These are phyloP conservation scores for Penicillium brasilianum DNA, from an alignment of 2,329 filamentous ascomycete genomes.

Conservation along the genomic window DNA sequence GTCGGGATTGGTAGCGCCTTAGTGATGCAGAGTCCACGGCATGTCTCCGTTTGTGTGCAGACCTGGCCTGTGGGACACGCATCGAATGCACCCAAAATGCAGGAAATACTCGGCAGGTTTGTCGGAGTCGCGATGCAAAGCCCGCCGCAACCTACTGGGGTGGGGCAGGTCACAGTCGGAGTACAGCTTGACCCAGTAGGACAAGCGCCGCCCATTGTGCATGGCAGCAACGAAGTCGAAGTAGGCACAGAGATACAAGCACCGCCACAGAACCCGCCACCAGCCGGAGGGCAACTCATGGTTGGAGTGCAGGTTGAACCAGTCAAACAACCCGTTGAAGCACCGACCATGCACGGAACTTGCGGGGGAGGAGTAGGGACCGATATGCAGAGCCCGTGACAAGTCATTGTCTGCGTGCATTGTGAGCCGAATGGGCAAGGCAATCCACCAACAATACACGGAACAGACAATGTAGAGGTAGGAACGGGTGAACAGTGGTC, in stretches of 20 bases:
- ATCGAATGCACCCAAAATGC: background rate
- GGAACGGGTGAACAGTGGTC: background rate
- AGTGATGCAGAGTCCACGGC: background rate
- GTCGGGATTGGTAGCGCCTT: background rate
- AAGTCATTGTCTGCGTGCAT: conserved; percentile 1
- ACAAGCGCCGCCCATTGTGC: background rate
- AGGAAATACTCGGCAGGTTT: background rate
- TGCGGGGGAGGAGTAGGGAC: background rate
- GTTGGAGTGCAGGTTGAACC: background rate
- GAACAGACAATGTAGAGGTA: background rate
- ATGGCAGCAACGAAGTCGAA: background rate
- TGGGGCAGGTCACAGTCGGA: background rate
- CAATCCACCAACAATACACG: background rate
- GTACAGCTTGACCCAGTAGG: background rate
- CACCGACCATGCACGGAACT: background rate
- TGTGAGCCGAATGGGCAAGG: background rate
- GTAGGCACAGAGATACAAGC: background rate
- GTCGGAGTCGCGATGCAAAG: background rate
- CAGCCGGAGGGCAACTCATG: background rate
- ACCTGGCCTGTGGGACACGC: background rate
- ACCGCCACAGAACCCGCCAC: background rate
- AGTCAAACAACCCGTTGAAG: background rate
- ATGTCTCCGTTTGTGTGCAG: background rate
- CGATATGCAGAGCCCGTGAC: background rate
- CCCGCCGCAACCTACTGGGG: background rate